Percentiles rank a stretch among this genome's conserved stretches.
phyloP scores from a whole-genome alignment of 2,329 filamentous ascomycete genomes.

The Hypoxylon sp. region DNA sequence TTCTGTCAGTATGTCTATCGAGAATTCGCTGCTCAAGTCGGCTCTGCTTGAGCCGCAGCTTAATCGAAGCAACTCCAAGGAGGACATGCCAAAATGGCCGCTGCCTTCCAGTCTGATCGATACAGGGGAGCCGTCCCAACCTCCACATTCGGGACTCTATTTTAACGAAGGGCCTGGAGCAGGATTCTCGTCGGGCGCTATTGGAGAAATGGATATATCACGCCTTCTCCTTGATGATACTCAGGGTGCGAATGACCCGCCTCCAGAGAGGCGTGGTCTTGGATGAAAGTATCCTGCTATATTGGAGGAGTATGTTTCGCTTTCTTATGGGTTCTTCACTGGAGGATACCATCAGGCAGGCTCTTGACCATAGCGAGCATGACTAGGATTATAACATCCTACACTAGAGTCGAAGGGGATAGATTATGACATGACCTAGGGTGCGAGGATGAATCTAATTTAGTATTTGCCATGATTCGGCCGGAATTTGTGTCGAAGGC shows the following conservation, averaged over 20 bases:
- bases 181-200: slow-evolving; percentile 56
- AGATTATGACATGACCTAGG: slow-evolving; percentile 12
- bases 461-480: slow-evolving; percentile 13
- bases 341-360: not conserved
- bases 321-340: slow-evolving; percentile 1
- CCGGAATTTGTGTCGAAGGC: slow-evolving; percentile 7
- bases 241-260: slow-evolving; percentile 48
- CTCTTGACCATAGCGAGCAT: not conserved
- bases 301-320: slow-evolving; percentile 9
- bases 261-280: slow-evolving; percentile 49
- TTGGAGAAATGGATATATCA: slow-evolving; percentile 73
- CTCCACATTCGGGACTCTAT: slow-evolving; percentile 58
- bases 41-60: slow-evolving; percentile 57
- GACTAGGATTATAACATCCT: slow-evolving; percentile 4
- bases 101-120: slow-evolving; percentile 53
- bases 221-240: slow-evolving; percentile 70
- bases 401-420: slow-evolving; percentile 9
- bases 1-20: slow-evolving; percentile 64
- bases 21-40: slow-evolving; percentile 60
- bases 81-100: slow-evolving; percentile 63
- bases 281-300: slow-evolving; percentile 38
- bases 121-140: slow-evolving; percentile 52
- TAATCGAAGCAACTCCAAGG: slow-evolving; percentile 59
- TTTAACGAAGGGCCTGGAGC: slow-evolving; percentile 59
- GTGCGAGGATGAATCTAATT: slow-evolving; percentile 17